Evolutionary conservation across 495 filamentous ascomycete genomes (phyloP).

Genomic region (Geoglossum glabrum): DNA sequence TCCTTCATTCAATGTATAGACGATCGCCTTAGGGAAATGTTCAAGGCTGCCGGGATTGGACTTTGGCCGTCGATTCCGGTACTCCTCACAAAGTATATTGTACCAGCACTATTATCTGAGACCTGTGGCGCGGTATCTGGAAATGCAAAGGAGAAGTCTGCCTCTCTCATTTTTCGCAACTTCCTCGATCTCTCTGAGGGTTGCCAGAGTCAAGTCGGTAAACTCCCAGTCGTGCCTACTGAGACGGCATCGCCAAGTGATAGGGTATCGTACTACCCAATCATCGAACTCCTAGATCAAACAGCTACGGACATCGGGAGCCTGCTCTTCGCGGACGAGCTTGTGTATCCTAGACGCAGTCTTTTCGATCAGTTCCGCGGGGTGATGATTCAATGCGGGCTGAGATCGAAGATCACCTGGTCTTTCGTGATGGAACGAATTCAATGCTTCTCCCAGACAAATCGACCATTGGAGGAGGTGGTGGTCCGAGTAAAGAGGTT

Average conservation of each 20-base stretch:
- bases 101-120: not conserved
- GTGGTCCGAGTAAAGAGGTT: not conserved
- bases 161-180: not conserved
- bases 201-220: not conserved
- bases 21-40: not conserved
- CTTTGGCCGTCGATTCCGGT: not conserved
- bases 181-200: not conserved
- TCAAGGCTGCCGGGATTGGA: not conserved
- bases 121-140: not conserved
- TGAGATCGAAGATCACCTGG: slow-evolving; percentile 11
- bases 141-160: not conserved
- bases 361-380: slow-evolving; percentile 12
- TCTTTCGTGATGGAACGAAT: slow-evolving; percentile 4
- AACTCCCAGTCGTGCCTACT: not conserved
- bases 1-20: not conserved
- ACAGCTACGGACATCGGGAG: slow-evolving; percentile 1
- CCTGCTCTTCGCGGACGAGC: slow-evolving; percentile 17
- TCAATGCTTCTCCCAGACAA: not conserved
- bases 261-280: not conserved
- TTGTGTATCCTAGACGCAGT: slow-evolving; percentile 11
- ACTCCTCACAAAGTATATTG: not conserved
- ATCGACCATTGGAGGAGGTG: not conserved
- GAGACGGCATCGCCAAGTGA: not conserved
- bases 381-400: slow-evolving; percentile 11
- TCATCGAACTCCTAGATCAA: not conserved